These are phyloP conservation scores for Aspergillus carlsbadensis DNA, from an alignment of 495 filamentous ascomycete species.

Conservation along the genomic window DNA sequence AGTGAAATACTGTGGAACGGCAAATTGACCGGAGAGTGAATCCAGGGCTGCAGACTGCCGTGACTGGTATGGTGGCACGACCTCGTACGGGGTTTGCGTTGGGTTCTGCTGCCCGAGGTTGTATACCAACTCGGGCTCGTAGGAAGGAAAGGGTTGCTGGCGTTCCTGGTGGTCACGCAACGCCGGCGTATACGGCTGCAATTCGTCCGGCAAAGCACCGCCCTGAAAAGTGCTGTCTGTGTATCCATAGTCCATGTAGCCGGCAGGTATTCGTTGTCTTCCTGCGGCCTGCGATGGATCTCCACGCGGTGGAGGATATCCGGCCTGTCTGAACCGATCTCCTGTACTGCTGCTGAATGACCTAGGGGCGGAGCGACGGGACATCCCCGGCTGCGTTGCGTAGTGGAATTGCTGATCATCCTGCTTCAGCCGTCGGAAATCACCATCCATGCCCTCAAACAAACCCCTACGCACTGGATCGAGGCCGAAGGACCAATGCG, in stretches of 20 bases:
- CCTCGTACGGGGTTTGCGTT: conserved; percentile 70
- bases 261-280: conserved; percentile 33
- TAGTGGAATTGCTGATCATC: conserved; percentile 56
- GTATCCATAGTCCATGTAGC: conserved; percentile 46
- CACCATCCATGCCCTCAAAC: conserved; percentile 69
- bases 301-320: conserved; percentile 35
- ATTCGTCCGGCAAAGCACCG: conserved; percentile 43
- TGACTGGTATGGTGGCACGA: conserved; percentile 71
- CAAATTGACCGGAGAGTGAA: conserved; percentile 69
- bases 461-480: conserved; percentile 42
- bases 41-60: conserved; percentile 82
- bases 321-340: conserved; percentile 38
- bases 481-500: conserved; percentile 50
- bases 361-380: conserved; percentile 21
- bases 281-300: conserved; percentile 38
- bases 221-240: conserved; percentile 38
- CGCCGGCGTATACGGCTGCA: conserved; percentile 46
- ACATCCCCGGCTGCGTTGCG: conserved; percentile 24
- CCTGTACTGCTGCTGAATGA: conserved; percentile 25
- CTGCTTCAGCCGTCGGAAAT: conserved; percentile 62
- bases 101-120: conserved; percentile 68
- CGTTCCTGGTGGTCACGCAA: conserved; percentile 34
- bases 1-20: conserved; percentile 74
- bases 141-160: conserved; percentile 46
- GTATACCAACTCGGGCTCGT: conserved; percentile 74